These are phyloP conservation scores for Coelastrella sp. DNA, from an alignment of 139 green algal genomes.

Conservation along the genomic window DNA sequence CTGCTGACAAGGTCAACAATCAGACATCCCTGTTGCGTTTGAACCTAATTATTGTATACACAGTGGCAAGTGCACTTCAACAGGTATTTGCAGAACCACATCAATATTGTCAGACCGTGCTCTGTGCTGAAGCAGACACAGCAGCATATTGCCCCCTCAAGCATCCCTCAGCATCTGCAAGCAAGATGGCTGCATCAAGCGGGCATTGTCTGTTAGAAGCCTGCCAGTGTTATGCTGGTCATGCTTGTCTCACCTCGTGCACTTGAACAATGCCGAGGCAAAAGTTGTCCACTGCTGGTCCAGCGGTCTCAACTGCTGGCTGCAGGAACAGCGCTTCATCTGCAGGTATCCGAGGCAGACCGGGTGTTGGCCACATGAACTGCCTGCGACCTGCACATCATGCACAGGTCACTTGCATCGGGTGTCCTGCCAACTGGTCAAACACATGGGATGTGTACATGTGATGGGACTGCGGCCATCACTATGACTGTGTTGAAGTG, in stretches of 20 bases:
- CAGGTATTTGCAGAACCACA: too few relatives aligned
- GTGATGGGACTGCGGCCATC: neutral
- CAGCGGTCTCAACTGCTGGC: slow-evolving; percentile 34
- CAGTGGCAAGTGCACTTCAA: too few relatives aligned
- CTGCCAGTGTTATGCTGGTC: too few relatives aligned
- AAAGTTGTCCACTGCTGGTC: slow-evolving; percentile 43
- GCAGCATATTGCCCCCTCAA: too few relatives aligned
- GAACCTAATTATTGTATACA: too few relatives aligned
- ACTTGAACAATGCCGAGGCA: slow-evolving; percentile 55
- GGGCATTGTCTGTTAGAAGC: too few relatives aligned
- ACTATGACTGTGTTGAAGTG: neutral
- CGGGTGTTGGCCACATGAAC: slow-evolving; percentile 58
- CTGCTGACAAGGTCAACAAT: too few relatives aligned
- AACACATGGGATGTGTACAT: neutral
- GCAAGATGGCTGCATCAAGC: neutral
- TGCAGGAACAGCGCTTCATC: slow-evolving; percentile 44
- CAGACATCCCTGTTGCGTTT: too few relatives aligned
- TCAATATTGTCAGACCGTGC: too few relatives aligned
- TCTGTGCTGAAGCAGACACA: too few relatives aligned
- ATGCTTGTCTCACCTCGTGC: slow-evolving; percentile 44
- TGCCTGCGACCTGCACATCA: slow-evolving; percentile 37
- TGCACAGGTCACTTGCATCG: too few relatives aligned
- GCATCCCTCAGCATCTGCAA: neutral
- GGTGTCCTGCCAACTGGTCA: too few relatives aligned
- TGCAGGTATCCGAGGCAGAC: slow-evolving; percentile 42